phyloP scores from a whole-genome alignment of 2,329 filamentous ascomycete genomes.

The Lithohypha guttulata region DNA sequence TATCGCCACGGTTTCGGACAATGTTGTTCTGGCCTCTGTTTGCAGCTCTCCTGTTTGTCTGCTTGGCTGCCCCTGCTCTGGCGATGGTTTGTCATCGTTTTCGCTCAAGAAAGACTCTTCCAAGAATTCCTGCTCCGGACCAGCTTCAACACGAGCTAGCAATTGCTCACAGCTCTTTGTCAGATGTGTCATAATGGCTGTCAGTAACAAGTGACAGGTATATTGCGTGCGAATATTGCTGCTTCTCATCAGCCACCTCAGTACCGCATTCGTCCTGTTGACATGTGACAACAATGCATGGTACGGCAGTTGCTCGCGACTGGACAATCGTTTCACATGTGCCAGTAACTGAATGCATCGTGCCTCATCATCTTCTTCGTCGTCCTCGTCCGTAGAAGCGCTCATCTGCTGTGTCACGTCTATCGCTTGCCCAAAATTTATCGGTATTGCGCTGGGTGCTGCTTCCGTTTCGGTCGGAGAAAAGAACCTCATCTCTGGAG shows the following conservation, averaged over 20 bases:
- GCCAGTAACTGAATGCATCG: conserved; percentile 20
- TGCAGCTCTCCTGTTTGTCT: neutral
- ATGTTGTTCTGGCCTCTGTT: neutral
- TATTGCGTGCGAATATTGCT: conserved; percentile 18
- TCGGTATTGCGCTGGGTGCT: conserved; percentile 3
- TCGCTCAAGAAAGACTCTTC: conserved; percentile 2
- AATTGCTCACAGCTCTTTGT: conserved; percentile 16
- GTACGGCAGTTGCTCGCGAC: conserved; percentile 10
- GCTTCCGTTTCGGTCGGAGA: conserved; percentile 16
- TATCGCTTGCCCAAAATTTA: no score
- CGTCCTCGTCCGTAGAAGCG: no score
- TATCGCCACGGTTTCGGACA: conserved; percentile 13
- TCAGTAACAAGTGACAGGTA: conserved; percentile 19
- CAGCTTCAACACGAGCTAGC: neutral
- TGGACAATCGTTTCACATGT: conserved; percentile 18
- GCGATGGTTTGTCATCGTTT: neutral
- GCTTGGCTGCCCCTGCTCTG: neutral
- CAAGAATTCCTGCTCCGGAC: neutral
- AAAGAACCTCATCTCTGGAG: conserved; percentile 18
- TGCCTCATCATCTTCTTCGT: conserved; percentile 18
- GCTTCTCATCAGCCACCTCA: conserved; percentile 15
- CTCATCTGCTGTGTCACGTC: no score
- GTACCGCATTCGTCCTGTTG: conserved; percentile 17
- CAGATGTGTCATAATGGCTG: conserved; percentile 18
- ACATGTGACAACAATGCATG: conserved; percentile 16